Base-by-base conservation (phyloP, 768 basidiomycete species). In the Cystobasidium onofrii region DNA sequence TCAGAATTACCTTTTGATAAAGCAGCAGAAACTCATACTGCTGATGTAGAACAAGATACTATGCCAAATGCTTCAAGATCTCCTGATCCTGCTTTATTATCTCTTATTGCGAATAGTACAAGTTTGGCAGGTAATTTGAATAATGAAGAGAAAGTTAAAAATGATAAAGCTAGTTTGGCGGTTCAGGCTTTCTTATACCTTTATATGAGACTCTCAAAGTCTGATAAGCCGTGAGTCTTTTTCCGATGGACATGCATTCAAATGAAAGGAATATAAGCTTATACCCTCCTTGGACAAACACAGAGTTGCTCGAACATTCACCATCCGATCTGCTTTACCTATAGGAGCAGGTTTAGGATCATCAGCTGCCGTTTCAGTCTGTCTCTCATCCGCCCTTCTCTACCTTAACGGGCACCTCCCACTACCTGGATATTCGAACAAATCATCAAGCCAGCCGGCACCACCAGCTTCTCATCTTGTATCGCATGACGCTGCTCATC, bases 321-420 rank as follows among this genome's bases (percentile, higher is more conserved):
- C 88, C 27, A 86, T 88, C 44, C 91, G 95, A 57, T 88, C 92
- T 39, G 90, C 91, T 27, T 85, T 98, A 4, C 96, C 96, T 33
- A 88, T 98, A 73, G 90, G 91, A 9, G 96, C 96, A 18, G 96
- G 96, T 57, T 88, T 98, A 62, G 96, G 96, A 27, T 98, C 95
- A 15, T 96, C 93, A 25, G 96, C 96, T 7, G 92, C 96, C 27
- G 97, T 89, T 83, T 97, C 94, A 1, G 87, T 88, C 23, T 96
- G 94, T 80, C 83, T 89, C 55, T 88, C 92, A 12, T 88, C 90
- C 0, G 84, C 90, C 4, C 84, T 95, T 54, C 86, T 97, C 43
- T 84, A 94, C 61, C 84, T 89, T 17, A 87, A 90, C 80, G 83
- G 84, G 60, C 88, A 88, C 76, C 87, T 96, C 78, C 81, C 76